phyloP scores from a whole-genome alignment of 1,284 basidiomycete genomes.

The Naganishia sp. region DNA sequence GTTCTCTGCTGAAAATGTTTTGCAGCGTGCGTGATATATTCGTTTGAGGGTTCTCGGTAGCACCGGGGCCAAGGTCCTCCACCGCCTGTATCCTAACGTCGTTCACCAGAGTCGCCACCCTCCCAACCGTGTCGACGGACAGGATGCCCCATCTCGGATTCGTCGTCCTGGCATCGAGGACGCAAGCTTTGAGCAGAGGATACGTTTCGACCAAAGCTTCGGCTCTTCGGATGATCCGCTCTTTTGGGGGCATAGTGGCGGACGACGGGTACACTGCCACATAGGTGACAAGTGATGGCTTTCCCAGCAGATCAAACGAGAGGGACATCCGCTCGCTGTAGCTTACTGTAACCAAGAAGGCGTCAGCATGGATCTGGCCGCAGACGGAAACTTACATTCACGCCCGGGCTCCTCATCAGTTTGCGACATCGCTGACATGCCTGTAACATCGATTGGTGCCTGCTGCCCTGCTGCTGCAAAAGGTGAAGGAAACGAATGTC shows the following conservation, averaged over 20 bases:
- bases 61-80: background rate
- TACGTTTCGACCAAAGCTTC: background rate
- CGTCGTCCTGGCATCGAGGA: background rate
- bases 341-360: background rate
- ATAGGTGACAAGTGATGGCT: conserved; percentile 10
- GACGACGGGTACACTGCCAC: background rate
- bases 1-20: conserved; percentile 11
- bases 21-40: background rate
- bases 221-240: background rate
- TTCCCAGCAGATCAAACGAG: background rate
- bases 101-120: background rate
- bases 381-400: too few species aligned
- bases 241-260: background rate
- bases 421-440: too few species aligned
- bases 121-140: background rate
- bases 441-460: too few species aligned
- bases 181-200: conserved; percentile 4
- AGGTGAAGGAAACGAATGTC: too few species aligned
- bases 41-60: background rate
- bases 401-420: too few species aligned
- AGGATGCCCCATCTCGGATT: conserved; percentile 10
- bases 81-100: background rate
- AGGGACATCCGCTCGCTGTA: background rate
- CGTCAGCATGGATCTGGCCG: too few species aligned
- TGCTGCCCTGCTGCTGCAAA: too few species aligned